Conservation (phyloP, 345 rosid genomes). For the Bruguiera gymnorhiza region DNA sequence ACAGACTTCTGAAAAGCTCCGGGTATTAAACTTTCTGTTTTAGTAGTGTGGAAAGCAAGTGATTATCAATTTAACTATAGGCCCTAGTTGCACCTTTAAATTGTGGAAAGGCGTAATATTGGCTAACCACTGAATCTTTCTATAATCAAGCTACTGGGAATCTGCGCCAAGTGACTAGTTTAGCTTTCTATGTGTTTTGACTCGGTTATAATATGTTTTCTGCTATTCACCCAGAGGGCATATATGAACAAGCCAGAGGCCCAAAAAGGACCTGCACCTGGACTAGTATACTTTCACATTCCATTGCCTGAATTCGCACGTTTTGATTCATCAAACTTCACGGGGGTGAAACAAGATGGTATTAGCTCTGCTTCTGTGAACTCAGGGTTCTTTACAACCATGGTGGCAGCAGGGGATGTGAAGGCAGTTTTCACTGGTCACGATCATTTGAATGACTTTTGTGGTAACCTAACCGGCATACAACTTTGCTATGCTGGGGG, state of each 20-base stretch:
- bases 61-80: neutral
- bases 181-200: neutral
- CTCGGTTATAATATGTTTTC: constrained; percentile 5
- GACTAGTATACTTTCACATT: constrained; percentile 86
- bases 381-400: constrained; percentile 47
- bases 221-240: constrained; percentile 40
- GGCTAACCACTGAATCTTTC: neutral
- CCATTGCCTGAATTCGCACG: constrained; percentile 72
- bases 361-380: constrained; percentile 68
- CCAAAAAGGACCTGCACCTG: constrained; percentile 68
- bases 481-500: too few species aligned
- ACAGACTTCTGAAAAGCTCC: constrained; percentile 62
- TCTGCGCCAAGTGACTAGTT: neutral
- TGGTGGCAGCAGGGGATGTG: constrained; percentile 77
- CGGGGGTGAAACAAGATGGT: constrained; percentile 67
- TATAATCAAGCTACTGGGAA: neutral
- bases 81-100: neutral
- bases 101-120: neutral
- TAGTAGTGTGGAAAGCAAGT: neutral
- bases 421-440: constrained; percentile 89
- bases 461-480: constrained; percentile 50
- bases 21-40: constrained; percentile 33
- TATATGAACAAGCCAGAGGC: constrained; percentile 53
- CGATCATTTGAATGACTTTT: constrained; percentile 87
- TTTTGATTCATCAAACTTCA: constrained; percentile 56